A percentile compares a stretch with the other conserved stretches of the same genome.
These are phyloP conservation scores for Fusarium burgessii DNA, from an alignment of 2,329 filamentous ascomycete genomes.

Conservation along the genomic window DNA sequence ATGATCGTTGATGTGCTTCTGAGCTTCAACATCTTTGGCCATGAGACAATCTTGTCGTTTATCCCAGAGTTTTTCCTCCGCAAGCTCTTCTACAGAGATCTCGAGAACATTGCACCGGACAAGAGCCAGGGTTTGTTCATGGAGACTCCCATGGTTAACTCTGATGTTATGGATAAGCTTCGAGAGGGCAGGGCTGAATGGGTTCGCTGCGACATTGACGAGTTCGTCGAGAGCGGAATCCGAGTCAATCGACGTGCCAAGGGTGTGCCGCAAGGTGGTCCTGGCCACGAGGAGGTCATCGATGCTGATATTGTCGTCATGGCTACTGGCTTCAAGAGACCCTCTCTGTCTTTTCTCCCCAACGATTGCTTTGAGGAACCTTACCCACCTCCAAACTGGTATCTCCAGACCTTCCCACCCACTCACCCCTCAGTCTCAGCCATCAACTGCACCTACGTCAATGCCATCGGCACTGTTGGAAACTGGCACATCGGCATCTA, in stretches of 20 bases:
- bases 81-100: constrained; percentile 85
- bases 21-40: constrained; percentile 81
- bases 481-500: constrained; percentile 94
- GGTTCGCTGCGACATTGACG: constrained; percentile 83
- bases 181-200: constrained; percentile 79
- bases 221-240: constrained; percentile 73
- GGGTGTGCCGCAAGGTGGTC: constrained; percentile 81
- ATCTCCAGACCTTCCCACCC: constrained; percentile 87
- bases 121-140: constrained; percentile 77
- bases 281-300: constrained; percentile 74
- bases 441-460: constrained; percentile 87
- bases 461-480: constrained; percentile 79
- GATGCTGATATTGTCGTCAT: constrained; percentile 82
- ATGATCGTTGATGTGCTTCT: constrained; percentile 79
- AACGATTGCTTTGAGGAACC: constrained; percentile 77
- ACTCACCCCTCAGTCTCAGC: constrained; percentile 78
- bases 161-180: constrained; percentile 80
- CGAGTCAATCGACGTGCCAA: constrained; percentile 77
- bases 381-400: constrained; percentile 87
- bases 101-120: constrained; percentile 77
- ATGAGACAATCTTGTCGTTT: constrained; percentile 80
- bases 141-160: constrained; percentile 89
- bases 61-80: constrained; percentile 82
- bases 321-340: constrained; percentile 85
- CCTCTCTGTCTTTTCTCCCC: constrained; percentile 79